These are phyloP conservation scores for Polygonum maritimum DNA, from an alignment of 148 eudicot species.

Conservation along the genomic window DNA sequence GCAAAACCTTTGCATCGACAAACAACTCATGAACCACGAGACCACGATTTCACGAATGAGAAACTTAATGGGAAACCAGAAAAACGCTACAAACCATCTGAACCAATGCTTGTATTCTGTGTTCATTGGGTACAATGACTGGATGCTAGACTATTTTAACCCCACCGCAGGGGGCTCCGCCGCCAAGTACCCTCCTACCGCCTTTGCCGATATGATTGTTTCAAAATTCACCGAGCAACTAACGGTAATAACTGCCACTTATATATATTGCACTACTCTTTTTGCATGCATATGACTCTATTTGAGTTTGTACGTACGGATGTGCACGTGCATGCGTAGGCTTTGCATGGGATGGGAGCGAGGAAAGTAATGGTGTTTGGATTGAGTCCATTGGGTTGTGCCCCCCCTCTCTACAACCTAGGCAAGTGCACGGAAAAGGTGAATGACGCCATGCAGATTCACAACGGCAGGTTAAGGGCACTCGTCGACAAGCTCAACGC, in stretches of 20 bases:
- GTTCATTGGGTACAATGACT: conserved; percentile 26
- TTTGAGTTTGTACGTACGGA: not conserved
- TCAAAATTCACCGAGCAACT: not conserved
- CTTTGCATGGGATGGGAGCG: conserved; percentile 23
- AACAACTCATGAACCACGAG: conserved; percentile 16
- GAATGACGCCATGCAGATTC: conserved; percentile 13
- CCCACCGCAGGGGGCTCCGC: not conserved
- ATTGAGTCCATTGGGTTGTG: conserved; percentile 26
- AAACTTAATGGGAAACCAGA: conserved; percentile 1
- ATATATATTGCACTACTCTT: not conserved
- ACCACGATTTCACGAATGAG: conserved; percentile 17
- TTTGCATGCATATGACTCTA: not conserved
- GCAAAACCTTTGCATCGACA: conserved; percentile 18
- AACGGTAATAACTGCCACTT: not conserved
- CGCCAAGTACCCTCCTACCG: not conserved
- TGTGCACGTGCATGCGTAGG: not conserved
- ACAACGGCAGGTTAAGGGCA: conserved; percentile 15
- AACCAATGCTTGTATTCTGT: conserved; percentile 25
- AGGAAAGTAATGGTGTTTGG: conserved; percentile 32
- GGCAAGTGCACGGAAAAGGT: conserved; percentile 15
- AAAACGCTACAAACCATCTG: not conserved
- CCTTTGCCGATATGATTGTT: not conserved
- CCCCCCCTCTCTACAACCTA: conserved; percentile 1
- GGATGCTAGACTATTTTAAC: conserved; percentile 25
- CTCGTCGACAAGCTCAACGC: conserved; percentile 20